Conservation (phyloP, 495 filamentous ascomycete species). For the Neurospora sp. region DNA sequence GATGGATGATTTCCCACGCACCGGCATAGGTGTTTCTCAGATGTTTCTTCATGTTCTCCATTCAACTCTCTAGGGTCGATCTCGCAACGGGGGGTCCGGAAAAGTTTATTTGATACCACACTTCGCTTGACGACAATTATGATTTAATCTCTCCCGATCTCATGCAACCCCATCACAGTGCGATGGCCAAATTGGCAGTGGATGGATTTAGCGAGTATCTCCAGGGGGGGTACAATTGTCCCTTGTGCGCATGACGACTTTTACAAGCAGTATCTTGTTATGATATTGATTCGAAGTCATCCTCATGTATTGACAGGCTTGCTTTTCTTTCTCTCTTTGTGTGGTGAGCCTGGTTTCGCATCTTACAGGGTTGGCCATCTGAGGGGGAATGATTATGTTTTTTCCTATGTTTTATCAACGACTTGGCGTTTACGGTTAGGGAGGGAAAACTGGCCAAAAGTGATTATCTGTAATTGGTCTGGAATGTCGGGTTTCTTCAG, state of each 20-base stretch:
- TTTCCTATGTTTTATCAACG: neutral
- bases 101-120: slow-evolving; percentile 38
- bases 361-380: slow-evolving; percentile 1
- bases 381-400: neutral
- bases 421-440: neutral
- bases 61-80: slow-evolving; percentile 25
- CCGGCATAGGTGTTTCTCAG: slow-evolving; percentile 6
- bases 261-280: slow-evolving; percentile 18
- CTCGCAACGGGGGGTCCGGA: slow-evolving; percentile 29
- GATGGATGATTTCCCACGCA: slow-evolving; percentile 2
- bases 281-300: slow-evolving; percentile 19
- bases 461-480: neutral
- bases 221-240: slow-evolving; percentile 11
- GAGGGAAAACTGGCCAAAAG: neutral
- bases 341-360: neutral
- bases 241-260: slow-evolving; percentile 11
- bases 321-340: neutral
- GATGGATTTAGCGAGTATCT: slow-evolving; percentile 15
- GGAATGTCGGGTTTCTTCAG: neutral
- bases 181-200: slow-evolving; percentile 6
- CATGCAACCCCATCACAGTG: slow-evolving; percentile 1
- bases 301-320: slow-evolving; percentile 25
- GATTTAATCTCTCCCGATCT: slow-evolving; percentile 24
- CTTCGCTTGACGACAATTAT: slow-evolving; percentile 25
- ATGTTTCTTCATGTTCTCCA: slow-evolving; percentile 14